Conservation (phyloP, 768 basidiomycete genomes). For the Collybiopsis luxurians region DNA sequence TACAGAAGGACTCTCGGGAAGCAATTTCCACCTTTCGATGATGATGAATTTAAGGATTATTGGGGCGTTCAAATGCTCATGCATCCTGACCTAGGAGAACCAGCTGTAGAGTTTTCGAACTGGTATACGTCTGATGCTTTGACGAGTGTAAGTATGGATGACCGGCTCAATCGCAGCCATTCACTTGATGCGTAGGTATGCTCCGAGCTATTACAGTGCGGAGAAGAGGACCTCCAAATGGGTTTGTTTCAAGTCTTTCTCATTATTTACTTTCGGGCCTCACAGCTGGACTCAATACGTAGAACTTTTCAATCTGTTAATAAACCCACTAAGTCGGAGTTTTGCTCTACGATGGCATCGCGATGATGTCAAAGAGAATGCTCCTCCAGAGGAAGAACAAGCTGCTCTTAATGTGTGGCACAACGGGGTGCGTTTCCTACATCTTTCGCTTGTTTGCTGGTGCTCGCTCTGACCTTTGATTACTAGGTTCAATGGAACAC, state of each 20-base stretch:
- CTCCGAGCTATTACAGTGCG: constrained; percentile 50
- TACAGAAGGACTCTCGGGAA: constrained; percentile 71
- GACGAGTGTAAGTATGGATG: constrained; percentile 22
- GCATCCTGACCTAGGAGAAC: constrained; percentile 69
- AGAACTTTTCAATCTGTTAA: constrained; percentile 77
- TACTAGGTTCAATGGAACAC: constrained; percentile 78
- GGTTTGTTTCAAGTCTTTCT: constrained; percentile 34
- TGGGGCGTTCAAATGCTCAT: constrained; percentile 85
- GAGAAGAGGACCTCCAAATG: constrained; percentile 65
- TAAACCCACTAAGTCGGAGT: constrained; percentile 61
- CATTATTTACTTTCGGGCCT: neutral
- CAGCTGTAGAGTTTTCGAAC: constrained; percentile 43
- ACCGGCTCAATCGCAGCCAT: neutral
- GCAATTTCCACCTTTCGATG: constrained; percentile 73
- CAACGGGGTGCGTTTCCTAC: constrained; percentile 55
- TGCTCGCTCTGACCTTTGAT: too few species aligned
- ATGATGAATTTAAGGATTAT: constrained; percentile 57
- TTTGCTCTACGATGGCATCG: constrained; percentile 82
- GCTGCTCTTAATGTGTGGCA: constrained; percentile 57
- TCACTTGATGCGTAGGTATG: constrained; percentile 16
- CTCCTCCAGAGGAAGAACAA: constrained; percentile 56
- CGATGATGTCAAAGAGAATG: constrained; percentile 65
- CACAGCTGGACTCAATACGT: neutral
- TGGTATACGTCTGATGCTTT: constrained; percentile 67
- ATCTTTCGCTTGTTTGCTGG: too few species aligned